Percentiles rank a stretch among this genome's conserved stretches.
These are phyloP conservation scores for Penicillium silybi DNA, from an alignment of 495 filamentous ascomycete genomes.

Conservation along the genomic window DNA sequence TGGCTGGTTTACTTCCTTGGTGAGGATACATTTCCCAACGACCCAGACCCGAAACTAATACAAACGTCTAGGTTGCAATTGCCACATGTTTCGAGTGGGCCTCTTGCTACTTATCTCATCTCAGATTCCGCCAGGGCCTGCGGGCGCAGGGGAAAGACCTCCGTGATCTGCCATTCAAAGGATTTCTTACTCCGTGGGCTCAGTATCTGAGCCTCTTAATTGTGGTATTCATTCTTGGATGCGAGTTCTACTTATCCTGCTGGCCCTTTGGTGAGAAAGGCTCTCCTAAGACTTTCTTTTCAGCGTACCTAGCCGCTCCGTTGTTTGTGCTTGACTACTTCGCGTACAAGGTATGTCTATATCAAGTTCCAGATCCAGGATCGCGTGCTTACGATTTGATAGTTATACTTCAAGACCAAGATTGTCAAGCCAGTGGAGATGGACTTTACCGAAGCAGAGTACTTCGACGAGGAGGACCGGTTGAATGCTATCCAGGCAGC, in stretches of 20 bases:
- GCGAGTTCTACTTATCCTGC: constrained; percentile 52
- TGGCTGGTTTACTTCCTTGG: constrained; percentile 26
- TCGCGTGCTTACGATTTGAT: background rate
- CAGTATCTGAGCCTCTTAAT: constrained; percentile 54
- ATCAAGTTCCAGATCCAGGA: no score
- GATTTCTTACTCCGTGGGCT: constrained; percentile 55
- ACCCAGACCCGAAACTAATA: no score
- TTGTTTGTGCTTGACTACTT: constrained; percentile 28
- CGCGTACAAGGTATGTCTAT: constrained; percentile 20
- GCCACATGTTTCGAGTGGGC: constrained; percentile 42
- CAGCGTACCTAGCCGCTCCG: constrained; percentile 27
- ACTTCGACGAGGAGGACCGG: constrained; percentile 26
- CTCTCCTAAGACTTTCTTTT: constrained; percentile 26
- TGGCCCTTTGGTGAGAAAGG: constrained; percentile 30
- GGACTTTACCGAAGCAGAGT: constrained; percentile 21
- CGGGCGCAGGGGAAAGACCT: constrained; percentile 49
- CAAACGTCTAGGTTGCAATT: constrained; percentile 19
- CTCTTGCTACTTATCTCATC: constrained; percentile 58
- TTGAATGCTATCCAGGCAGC: constrained; percentile 5
- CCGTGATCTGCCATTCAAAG: constrained; percentile 52
- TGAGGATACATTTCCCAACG: constrained; percentile 1
- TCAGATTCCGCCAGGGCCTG: constrained; percentile 57
- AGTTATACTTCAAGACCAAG: constrained; percentile 22
- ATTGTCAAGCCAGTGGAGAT: constrained; percentile 23
- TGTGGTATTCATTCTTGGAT: constrained; percentile 58